These are phyloP conservation scores for Mycena sanguinolenta DNA, from an alignment of 768 basidiomycete genomes.

Conservation along the genomic window DNA sequence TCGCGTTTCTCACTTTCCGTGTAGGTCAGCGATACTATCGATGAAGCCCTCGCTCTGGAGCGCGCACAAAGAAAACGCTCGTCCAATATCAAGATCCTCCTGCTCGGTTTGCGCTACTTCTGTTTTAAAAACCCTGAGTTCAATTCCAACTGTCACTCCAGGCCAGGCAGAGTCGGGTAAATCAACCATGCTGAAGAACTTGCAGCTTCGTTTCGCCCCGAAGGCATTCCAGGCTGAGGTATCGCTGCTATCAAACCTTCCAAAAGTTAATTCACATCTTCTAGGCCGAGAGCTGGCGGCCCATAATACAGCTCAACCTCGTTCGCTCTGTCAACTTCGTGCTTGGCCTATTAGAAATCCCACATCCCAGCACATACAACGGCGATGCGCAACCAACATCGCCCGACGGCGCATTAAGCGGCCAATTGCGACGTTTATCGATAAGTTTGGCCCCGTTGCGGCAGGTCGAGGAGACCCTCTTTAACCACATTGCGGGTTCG, in stretches of 20 bases:
- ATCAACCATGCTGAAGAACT: conserved; percentile 76
- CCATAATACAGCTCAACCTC: conserved; percentile 78
- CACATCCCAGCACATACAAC: conserved; percentile 30
- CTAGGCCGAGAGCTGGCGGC: conserved; percentile 70
- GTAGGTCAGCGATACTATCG: conserved; percentile 64
- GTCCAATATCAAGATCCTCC: conserved; percentile 62
- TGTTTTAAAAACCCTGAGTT: background rate
- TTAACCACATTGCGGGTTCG: conserved; percentile 55
- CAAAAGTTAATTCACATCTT: background rate
- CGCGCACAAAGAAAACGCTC: conserved; percentile 56
- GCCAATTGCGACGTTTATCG: conserved; percentile 60
- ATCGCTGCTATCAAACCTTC: background rate
- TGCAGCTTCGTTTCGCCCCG: conserved; percentile 72
- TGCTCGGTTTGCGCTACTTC: conserved; percentile 61
- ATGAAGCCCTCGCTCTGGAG: conserved; percentile 63
- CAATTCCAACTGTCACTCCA: conserved; percentile 39
- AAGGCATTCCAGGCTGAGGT: conserved; percentile 70
- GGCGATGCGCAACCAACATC: conserved; percentile 30
- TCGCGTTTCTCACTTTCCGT: background rate
- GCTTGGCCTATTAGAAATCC: conserved; percentile 45
- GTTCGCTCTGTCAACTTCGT: conserved; percentile 65
- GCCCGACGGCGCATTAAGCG: conserved; percentile 43
- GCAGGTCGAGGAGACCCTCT: conserved; percentile 67
- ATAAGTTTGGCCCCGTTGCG: conserved; percentile 67
- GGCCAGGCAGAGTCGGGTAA: conserved; percentile 80